Conservation (phyloP, 2,329 filamentous ascomycete species). For the Pseudocercospora fijiensis region DNA sequence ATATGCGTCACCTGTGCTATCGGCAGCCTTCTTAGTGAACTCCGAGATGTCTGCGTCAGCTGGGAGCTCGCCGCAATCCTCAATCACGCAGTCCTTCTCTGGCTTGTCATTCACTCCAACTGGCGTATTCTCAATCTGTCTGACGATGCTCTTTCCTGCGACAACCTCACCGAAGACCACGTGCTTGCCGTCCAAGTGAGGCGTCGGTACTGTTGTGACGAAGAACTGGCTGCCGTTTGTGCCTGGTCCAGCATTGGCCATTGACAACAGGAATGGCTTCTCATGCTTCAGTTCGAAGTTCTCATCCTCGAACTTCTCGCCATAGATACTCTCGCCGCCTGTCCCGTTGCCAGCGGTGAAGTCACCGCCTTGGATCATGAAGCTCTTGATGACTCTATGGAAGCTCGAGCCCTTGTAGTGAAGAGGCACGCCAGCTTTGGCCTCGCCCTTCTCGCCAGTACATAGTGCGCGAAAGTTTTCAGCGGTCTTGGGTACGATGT, state of each 20-base stretch:
- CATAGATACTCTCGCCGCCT: constrained; percentile 95
- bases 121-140: constrained; percentile 81
- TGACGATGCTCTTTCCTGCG: constrained; percentile 84
- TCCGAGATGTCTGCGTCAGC: constrained; percentile 66
- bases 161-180: constrained; percentile 96
- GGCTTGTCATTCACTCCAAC: constrained; percentile 79
- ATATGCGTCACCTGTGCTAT: constrained; percentile 83
- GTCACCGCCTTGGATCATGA: constrained; percentile 98
- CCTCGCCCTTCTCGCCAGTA: constrained; percentile 88
- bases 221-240: constrained; percentile 98
- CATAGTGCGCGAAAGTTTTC: constrained; percentile 95
- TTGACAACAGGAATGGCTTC: constrained; percentile 87
- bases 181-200: constrained; percentile 93
- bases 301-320: constrained; percentile 95
- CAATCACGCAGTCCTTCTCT: constrained; percentile 67
- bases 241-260: constrained; percentile 96
- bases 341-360: constrained; percentile 95
- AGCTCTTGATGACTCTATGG: constrained; percentile 96
- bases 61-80: constrained; percentile 79
- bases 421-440: constrained; percentile 78
- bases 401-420: constrained; percentile 91
- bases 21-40: constrained; percentile 67
- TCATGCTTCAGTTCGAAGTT: constrained; percentile 92
- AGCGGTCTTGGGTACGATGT: constrained; percentile 84
- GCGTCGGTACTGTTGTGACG: constrained; percentile 91